A percentile compares a stretch with the other conserved stretches of the same genome.
Evolutionary conservation across 345 rosid species (phyloP).

Genomic region (Gossypium anomalum): DNA sequence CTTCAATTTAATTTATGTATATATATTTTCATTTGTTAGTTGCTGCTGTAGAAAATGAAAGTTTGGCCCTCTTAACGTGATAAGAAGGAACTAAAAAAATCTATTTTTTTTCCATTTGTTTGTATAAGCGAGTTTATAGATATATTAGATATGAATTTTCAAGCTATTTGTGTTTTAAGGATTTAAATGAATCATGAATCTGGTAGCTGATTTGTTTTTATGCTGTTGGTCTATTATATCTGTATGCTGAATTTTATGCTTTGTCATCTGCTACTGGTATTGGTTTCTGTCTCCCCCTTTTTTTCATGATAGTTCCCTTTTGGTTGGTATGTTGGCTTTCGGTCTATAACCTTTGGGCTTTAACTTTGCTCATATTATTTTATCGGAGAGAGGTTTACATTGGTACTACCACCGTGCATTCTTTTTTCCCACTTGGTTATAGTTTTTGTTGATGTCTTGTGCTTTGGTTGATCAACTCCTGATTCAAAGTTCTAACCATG

Average conservation of each 20-base stretch:
- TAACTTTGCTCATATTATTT: too few species aligned
- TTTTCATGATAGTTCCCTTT: background rate
- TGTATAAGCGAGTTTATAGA: background rate
- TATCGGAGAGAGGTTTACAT: too few species aligned
- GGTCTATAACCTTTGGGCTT: too few species aligned
- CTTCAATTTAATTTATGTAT: background rate
- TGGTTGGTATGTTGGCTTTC: background rate
- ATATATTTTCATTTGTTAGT: background rate
- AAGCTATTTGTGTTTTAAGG: background rate
- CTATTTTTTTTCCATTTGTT: background rate
- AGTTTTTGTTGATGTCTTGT: too few species aligned
- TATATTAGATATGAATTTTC: background rate
- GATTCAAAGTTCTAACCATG: too few species aligned
- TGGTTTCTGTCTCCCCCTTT: background rate
- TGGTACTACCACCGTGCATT: too few species aligned
- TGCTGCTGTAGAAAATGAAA: background rate
- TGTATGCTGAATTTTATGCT: background rate
- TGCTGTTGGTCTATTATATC: background rate
- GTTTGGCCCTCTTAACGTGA: background rate
- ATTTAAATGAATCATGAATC: conserved; percentile 5
- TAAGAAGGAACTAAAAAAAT: background rate
- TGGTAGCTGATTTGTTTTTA: background rate
- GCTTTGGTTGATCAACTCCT: too few species aligned
- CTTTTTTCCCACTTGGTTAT: too few species aligned
- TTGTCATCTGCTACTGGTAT: background rate